Percentiles rank a stretch among this genome's conserved stretches.
phyloP scores from a whole-genome alignment of 306 rosid genomes.

The Cucurbita moschata region DNA sequence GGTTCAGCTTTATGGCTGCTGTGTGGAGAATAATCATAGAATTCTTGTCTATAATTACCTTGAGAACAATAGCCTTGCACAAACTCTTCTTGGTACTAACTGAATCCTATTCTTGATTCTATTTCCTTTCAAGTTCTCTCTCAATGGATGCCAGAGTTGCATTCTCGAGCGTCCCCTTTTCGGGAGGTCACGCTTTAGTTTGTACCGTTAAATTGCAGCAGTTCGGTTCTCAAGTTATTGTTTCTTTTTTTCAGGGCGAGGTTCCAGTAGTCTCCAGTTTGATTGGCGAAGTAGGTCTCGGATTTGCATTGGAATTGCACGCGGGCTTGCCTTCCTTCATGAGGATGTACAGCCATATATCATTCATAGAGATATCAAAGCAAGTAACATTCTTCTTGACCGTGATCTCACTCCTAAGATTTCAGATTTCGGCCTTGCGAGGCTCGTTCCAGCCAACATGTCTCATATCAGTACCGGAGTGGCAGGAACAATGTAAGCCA shows the following conservation, averaged over 20 bases:
- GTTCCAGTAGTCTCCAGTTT: slow-evolving; percentile 33
- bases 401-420: slow-evolving; percentile 61
- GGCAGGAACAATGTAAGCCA: slow-evolving; percentile 89
- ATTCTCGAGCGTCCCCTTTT: background rate
- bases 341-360: slow-evolving; percentile 76
- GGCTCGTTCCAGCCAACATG: slow-evolving; percentile 66
- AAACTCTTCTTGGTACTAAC: slow-evolving; percentile 62
- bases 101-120: background rate
- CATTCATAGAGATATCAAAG: slow-evolving; percentile 93
- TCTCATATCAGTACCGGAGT: slow-evolving; percentile 97
- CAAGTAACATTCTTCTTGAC: slow-evolving; percentile 90
- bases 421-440: slow-evolving; percentile 95
- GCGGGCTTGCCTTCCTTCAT: slow-evolving; percentile 81
- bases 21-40: slow-evolving; percentile 60
- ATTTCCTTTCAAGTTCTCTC: background rate
- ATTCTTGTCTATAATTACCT: slow-evolving; percentile 91
- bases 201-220: background rate
- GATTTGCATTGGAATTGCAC: slow-evolving; percentile 61
- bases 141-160: background rate
- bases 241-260: slow-evolving; percentile 47
- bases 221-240: slow-evolving; percentile 3
- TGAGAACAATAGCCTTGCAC: slow-evolving; percentile 79
- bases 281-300: slow-evolving; percentile 46
- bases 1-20: slow-evolving; percentile 81
- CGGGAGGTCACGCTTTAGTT: background rate